Percentiles rank a stretch among this genome's conserved stretches.
phyloP scores from a whole-genome alignment of 2,329 filamentous ascomycete genomes.

The Orbilia quercus region DNA sequence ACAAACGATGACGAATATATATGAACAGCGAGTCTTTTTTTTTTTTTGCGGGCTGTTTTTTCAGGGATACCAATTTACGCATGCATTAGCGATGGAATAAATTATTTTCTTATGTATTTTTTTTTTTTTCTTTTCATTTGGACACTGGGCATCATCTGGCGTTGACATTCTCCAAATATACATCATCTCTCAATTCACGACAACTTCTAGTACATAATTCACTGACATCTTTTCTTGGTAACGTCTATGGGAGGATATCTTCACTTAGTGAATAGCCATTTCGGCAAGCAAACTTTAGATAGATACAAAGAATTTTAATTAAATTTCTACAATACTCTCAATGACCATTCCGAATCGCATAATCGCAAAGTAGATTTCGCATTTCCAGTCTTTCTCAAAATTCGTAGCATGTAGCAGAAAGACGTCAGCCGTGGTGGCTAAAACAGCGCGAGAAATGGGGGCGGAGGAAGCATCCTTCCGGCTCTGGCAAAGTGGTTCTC shows the following conservation, averaged over 20 bases:
- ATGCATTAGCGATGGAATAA: constrained; percentile 29
- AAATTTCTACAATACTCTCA: too few relatives aligned
- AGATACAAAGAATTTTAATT: constrained; percentile 4
- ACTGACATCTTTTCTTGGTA: constrained; percentile 26
- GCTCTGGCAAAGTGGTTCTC: constrained; percentile 1
- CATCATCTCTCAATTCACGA: constrained; percentile 13
- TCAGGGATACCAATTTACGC: constrained; percentile 21
- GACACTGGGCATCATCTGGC: not conserved
- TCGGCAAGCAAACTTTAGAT: not conserved
- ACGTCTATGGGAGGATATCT: constrained; percentile 11
- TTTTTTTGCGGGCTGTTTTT: constrained; percentile 15
- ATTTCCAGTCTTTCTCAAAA: not conserved
- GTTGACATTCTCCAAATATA: constrained; percentile 12
- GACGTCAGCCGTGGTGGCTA: too few relatives aligned
- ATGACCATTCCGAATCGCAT: too few relatives aligned
- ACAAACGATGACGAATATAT: constrained; percentile 50
- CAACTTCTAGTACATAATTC: constrained; percentile 62
- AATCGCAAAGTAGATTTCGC: too few relatives aligned
- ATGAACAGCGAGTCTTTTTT: constrained; percentile 47
- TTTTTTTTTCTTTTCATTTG: constrained; percentile 3
- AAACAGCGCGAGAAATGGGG: not conserved
- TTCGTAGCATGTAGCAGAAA: too few relatives aligned
- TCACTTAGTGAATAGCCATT: not conserved
- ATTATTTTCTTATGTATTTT: constrained; percentile 5
- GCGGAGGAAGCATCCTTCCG: constrained; percentile 1